These are phyloP conservation scores for Metschnikowia matae DNA, from an alignment of 805 yeast species.

Conservation along the genomic window DNA sequence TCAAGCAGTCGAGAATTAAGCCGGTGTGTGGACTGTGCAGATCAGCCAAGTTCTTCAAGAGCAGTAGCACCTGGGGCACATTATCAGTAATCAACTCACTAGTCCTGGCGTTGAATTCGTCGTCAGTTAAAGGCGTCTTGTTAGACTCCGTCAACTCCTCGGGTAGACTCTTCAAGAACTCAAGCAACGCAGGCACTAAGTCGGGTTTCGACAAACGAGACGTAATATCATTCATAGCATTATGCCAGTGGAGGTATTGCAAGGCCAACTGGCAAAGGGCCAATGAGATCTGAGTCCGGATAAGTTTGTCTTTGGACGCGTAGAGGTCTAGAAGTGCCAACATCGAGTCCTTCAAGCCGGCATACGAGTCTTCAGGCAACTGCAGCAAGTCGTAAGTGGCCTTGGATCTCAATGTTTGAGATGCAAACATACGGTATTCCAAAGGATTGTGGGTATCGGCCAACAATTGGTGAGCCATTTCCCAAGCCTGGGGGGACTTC, in stretches of 20 bases:
- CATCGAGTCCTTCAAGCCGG: constrained; percentile 64
- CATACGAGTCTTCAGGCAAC: constrained; percentile 49
- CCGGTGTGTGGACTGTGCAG: constrained; percentile 21
- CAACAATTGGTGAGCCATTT: constrained; percentile 54
- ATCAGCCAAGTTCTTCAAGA: constrained; percentile 49
- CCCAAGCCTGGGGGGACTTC: constrained; percentile 81
- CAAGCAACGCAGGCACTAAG: constrained; percentile 52
- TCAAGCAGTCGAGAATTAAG: constrained; percentile 66
- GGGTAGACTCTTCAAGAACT: constrained; percentile 82
- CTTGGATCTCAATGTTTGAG: constrained; percentile 86
- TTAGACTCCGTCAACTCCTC: constrained; percentile 82
- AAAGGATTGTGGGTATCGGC: constrained; percentile 30
- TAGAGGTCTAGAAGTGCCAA: constrained; percentile 53
- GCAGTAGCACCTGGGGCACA: constrained; percentile 61
- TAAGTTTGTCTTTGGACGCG: constrained; percentile 41
- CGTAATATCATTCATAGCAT: constrained; percentile 67
- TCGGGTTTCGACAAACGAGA: constrained; percentile 38
- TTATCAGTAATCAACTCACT: constrained; percentile 59
- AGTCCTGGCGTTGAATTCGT: constrained; percentile 67
- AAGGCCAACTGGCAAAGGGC: constrained; percentile 79
- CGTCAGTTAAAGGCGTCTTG: constrained; percentile 74
- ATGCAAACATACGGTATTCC: constrained; percentile 74
- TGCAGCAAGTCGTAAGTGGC: constrained; percentile 80
- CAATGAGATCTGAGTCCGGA: constrained; percentile 79
- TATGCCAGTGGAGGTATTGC: constrained; percentile 69